Base-by-base conservation (phyloP, 176 grass and related monocot genomes). In the Oropetium thomaeum region DNA sequence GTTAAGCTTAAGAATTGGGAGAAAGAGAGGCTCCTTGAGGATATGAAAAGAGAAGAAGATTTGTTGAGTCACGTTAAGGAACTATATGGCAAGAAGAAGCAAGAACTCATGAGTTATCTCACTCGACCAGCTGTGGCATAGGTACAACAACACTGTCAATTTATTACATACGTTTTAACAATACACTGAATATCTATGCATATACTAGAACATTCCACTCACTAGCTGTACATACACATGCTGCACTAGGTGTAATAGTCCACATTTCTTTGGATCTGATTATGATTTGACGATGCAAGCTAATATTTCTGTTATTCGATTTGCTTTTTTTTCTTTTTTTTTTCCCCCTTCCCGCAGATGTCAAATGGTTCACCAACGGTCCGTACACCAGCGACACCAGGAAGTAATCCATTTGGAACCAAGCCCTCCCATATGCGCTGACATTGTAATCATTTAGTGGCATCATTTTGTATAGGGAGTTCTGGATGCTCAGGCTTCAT, bases 11-110 rank as follows among this genome's bases (percentile, higher is more conserved):
- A 86, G 74, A 87, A 80, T 10, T 93, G 90, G 93, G 79, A 83
- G 73, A 89, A 79, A 73, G 93, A 97, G 73, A 97, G 83, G 69
- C 64, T 91, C 57, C 48, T 78, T 70, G 88, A 97, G 88, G 94
- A 91, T 81, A 70, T 80, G 51, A 90, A 87, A 88, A 88, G 88
- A 69, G 78, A 97, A 87, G 93, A 87, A 79, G 84, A 72, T 76
- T 62, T 97, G 68, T 67, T 93, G 65, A 86, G 65, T 12, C 45
- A 82, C 53, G 82, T 20, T 30, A 90, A 93, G 76, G 67, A 66
- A 39, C 86, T 79, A 74, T 93, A 90, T 39, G 63, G 19, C 48
- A 64, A 61, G 70, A 70, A 90, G 81, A 97, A 90, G 81, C 67
- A 90, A 69, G 80, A 97, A 67, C 42, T 88, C 74, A 52, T 79